These are phyloP conservation scores for Spergularia bocconei DNA, from an alignment of 148 eudicot species.

Conservation along the genomic window DNA sequence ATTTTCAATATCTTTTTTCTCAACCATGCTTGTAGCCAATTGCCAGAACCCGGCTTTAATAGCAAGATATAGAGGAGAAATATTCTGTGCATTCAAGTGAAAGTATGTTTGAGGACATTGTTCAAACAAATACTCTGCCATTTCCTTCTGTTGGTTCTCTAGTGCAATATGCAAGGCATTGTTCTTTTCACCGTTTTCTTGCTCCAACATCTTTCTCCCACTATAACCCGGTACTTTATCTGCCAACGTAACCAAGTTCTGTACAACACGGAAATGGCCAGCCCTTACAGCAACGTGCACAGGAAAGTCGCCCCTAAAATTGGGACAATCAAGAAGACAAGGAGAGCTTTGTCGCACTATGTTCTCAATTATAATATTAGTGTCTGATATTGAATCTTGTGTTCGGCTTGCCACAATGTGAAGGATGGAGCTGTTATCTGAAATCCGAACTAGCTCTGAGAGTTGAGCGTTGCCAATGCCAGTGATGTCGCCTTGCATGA, in stretches of 20 bases:
- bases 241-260: neutral
- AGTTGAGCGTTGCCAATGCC: neutral
- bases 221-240: neutral
- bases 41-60: slow-evolving; percentile 19
- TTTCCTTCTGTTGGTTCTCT: slow-evolving; percentile 17
- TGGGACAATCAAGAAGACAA: neutral
- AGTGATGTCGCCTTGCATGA: neutral
- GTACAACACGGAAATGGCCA: neutral
- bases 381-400: too few relatives aligned
- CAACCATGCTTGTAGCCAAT: too few relatives aligned
- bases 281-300: slow-evolving; percentile 28
- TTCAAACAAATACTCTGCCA: slow-evolving; percentile 12
- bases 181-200: slow-evolving; percentile 4
- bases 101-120: slow-evolving; percentile 4
- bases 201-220: slow-evolving; percentile 8
- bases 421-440: slow-evolving; percentile 16
- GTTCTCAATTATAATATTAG: neutral
- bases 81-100: neutral
- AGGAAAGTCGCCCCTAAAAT: slow-evolving; percentile 26
- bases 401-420: slow-evolving; percentile 18
- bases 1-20: slow-evolving; percentile 3
- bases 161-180: slow-evolving; percentile 32
- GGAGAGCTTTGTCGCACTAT: neutral
- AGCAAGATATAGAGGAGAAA: slow-evolving; percentile 27
- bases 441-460: neutral